Evolutionary conservation across 2,329 filamentous ascomycete genomes (phyloP), one percentile per base, ranked within the genome.

Genomic region (Aschersonia sp.): DNA sequence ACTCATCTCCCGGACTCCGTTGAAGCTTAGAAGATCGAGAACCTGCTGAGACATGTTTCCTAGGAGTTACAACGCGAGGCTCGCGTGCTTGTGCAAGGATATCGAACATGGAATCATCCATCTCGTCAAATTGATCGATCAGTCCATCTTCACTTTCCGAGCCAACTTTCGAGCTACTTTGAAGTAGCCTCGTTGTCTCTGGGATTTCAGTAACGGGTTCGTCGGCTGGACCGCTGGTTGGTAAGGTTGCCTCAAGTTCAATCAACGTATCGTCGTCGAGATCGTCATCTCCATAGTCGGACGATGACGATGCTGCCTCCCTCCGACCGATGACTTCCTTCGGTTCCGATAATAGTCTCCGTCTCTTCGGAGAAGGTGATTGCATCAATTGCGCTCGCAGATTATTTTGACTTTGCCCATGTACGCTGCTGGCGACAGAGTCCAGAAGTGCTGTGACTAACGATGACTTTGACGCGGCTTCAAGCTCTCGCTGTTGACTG

Each of bases 401-500:
- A 47, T 63, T 59, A 1, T 57, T 57, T 5, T 61, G 59, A 41
- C 62, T 65, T 3, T 65, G 65, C 43, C 66, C 69, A 47, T 69
- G 69, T 44, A 77, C 70, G 53, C 73, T 74, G 49, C 66, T 70
- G 46, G 68, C 71, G 46, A 88, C 82, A 46, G 77, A 82, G 55
- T 85, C 75, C 28, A 89, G 66, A 47, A 89, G 65, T 12, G 79
- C 77, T 38, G 72, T 75, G n/a, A 78, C 73, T 56, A 78, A 67
- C 3, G 71, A 75, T 0, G 72, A 70, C 52, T 80, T 81, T 2
- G 74, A 75, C 4, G 67, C 67, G 31, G 73, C 72, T 49, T 71
- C 69, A 53, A 65, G 67, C 51, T 70, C 63, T 56, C 63, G 60
- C 51, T 58, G 59, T 41, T 64, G 56, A 40, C 56, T 58, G 47